phyloP scores from a whole-genome alignment of 306 rosid species.

The Citrullus amarus region DNA sequence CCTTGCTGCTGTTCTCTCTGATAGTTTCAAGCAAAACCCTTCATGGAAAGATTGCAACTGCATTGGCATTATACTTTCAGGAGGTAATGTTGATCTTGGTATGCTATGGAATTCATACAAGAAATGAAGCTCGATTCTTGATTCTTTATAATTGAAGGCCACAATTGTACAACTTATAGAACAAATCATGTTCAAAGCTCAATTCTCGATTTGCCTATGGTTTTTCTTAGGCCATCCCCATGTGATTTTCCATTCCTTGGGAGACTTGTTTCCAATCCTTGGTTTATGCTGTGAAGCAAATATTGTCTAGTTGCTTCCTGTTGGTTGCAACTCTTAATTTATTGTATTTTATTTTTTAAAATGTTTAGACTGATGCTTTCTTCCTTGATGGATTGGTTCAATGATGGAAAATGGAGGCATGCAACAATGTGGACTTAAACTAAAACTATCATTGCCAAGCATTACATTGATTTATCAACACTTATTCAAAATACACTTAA shows the following conservation, averaged over 20 bases:
- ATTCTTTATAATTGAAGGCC: too few species aligned
- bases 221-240: neutral
- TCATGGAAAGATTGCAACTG: slow-evolving; percentile 59
- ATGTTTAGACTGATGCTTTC: neutral
- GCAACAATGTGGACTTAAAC: neutral
- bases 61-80: slow-evolving; percentile 71
- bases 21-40: slow-evolving; percentile 51
- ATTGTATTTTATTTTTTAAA: too few species aligned
- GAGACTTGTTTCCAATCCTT: neutral
- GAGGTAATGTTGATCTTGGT: slow-evolving; percentile 78
- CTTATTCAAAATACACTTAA: too few species aligned
- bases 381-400: neutral
- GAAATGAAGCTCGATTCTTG: slow-evolving; percentile 18
- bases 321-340: neutral
- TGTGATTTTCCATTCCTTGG: neutral
- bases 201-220: neutral
- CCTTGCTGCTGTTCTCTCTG: slow-evolving; percentile 79
- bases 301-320: neutral
- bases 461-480: too few species aligned
- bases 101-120: slow-evolving; percentile 52
- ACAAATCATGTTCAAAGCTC: too few species aligned
- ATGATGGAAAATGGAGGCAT: neutral
- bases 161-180: too few species aligned
- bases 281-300: neutral
- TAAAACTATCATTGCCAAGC: neutral